A percentile compares a stretch with the other conserved stretches of the same genome.
Conservation (phyloP, 78 protist genomes). For the Bigelowiella natans region DNA sequence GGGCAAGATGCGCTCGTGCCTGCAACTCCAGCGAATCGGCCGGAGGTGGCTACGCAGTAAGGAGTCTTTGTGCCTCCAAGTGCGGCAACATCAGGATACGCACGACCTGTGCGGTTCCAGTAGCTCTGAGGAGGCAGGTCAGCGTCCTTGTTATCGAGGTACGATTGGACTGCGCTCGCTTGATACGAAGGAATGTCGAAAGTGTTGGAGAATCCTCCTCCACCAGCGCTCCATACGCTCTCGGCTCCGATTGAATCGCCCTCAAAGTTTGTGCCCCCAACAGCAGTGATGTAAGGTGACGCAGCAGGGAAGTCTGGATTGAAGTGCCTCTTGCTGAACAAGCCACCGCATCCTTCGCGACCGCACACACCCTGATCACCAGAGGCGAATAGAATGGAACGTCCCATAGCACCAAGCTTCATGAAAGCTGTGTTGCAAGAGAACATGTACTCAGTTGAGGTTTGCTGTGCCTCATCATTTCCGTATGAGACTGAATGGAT, state of each 20-base stretch:
- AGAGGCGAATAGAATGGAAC: conserved; percentile 24
- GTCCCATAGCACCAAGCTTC: conserved; percentile 10
- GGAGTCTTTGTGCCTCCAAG: background rate
- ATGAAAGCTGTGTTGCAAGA: background rate
- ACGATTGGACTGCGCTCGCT: background rate
- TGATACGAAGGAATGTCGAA: conserved; percentile 21
- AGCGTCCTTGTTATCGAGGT: background rate
- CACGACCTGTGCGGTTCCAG: conserved; percentile 16
- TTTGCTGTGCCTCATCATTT: conserved; percentile 15
- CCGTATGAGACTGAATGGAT: conserved; percentile 7
- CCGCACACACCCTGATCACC: conserved; percentile 36
- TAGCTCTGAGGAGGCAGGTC: background rate
- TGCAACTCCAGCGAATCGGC: background rate
- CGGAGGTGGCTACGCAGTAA: background rate
- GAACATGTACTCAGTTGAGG: background rate
- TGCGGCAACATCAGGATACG: conserved; percentile 32
- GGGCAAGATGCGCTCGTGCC: conserved; percentile 57
- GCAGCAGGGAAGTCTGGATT: conserved; percentile 21
- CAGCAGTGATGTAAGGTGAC: conserved; percentile 30
- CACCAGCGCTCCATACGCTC: background rate
- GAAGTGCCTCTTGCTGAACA: too few species aligned
- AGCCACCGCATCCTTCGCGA: background rate
- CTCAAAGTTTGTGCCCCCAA: background rate
- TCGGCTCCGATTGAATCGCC: conserved; percentile 7
- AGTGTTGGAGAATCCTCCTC: conserved; percentile 32